Percentiles rank a stretch among this genome's conserved stretches.
These are phyloP conservation scores for Boletus pseudopeckii DNA, from an alignment of 768 basidiomycete species.

Conservation along the genomic window DNA sequence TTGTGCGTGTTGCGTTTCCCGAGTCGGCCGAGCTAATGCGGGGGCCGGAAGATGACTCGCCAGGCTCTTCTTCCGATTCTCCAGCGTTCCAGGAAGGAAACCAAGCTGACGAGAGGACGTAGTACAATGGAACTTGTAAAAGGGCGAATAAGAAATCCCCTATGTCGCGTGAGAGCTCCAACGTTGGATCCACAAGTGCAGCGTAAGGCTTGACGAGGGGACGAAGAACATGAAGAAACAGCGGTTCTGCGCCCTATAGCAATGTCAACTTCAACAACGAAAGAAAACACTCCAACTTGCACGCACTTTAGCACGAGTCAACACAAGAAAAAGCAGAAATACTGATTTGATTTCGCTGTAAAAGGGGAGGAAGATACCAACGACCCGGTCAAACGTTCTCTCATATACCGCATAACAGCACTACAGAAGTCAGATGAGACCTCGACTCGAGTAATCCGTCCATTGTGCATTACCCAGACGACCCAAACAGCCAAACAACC, in stretches of 20 bases:
- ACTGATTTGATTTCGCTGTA: conserved; percentile 80
- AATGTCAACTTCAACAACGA: conserved; percentile 9
- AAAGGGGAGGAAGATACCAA: conserved; percentile 76
- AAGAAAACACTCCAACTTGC: conserved; percentile 1
- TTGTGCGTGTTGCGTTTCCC: conserved; percentile 1
- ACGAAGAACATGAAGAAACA: conserved; percentile 76
- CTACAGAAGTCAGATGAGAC: conserved; percentile 36
- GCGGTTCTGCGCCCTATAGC: conserved; percentile 76
- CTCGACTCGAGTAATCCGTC: conserved; percentile 4
- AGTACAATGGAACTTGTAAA: conserved; percentile 38
- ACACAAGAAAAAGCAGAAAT: conserved; percentile 65
- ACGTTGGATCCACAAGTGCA: conserved; percentile 55
- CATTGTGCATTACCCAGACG: conserved; percentile 62
- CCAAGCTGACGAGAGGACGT: conserved; percentile 33
- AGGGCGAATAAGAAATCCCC: conserved; percentile 58
- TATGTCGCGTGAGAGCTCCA: conserved; percentile 58
- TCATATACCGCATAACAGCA: conserved; percentile 69
- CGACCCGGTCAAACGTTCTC: conserved; percentile 56
- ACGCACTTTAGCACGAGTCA: conserved; percentile 72
- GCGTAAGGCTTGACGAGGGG: conserved; percentile 77
- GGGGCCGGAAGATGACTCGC: background rate
- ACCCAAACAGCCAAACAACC: conserved; percentile 82
- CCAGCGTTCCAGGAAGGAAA: conserved; percentile 20
- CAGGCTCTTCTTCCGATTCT: conserved; percentile 10
- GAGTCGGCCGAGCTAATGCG: conserved; percentile 1